Percentiles rank a stretch among this genome's conserved stretches.
phyloP scores from a whole-genome alignment of 768 basidiomycete species.

The Russula lepida region DNA sequence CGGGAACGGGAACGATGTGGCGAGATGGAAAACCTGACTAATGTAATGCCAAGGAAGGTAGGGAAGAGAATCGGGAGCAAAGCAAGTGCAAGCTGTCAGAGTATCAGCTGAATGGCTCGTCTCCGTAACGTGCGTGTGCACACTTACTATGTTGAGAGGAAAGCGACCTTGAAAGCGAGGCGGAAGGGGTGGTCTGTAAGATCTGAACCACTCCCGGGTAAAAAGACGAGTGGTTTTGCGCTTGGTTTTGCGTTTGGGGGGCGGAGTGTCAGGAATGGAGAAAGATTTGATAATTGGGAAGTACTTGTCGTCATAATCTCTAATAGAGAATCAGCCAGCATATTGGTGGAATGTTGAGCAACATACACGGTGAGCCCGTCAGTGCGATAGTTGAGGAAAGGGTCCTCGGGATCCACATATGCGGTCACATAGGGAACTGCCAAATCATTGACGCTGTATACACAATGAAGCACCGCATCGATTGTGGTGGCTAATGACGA shows the following conservation, averaged over 20 bases:
- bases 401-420: conserved; percentile 59
- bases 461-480: not conserved
- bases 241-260: conserved; percentile 5
- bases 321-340: not conserved
- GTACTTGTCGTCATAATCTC: conserved; percentile 18
- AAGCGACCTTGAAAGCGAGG: conserved; percentile 30
- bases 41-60: conserved; percentile 41
- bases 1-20: conserved; percentile 54
- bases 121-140: not conserved
- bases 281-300: conserved; percentile 18
- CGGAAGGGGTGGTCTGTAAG: conserved; percentile 10
- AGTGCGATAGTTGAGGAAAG: conserved; percentile 46
- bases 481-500: conserved; percentile 10
- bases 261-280: conserved; percentile 5
- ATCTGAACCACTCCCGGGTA: conserved; percentile 14
- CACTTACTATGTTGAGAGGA: conserved; percentile 62
- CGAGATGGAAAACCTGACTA: conserved; percentile 50
- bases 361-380: conserved; percentile 59
- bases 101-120: not conserved
- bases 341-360: not conserved
- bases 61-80: conserved; percentile 62
- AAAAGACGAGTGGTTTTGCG: not conserved
- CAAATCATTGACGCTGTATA: conserved; percentile 51
- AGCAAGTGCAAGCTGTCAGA: conserved; percentile 40
- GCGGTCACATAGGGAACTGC: conserved; percentile 82